Evolutionary conservation across 805 yeast genomes (phyloP), one percentile per base, ranked within the genome.

Genomic region (Cyberlindnera subsufficiens): DNA sequence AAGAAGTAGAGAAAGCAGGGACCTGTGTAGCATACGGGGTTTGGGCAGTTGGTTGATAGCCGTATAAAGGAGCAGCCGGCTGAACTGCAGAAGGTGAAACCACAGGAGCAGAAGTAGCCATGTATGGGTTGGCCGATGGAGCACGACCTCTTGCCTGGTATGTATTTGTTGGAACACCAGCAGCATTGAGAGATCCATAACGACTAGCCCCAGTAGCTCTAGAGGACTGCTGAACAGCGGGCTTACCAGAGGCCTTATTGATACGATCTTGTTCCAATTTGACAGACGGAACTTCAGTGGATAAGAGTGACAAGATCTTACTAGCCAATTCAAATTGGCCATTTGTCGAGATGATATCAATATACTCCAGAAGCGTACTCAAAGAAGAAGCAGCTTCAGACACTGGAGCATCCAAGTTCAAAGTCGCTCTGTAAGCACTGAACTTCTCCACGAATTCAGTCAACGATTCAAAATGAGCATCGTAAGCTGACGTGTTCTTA

Each of bases 271-370:
- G 86, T 56, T 87, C 96, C 35, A 75, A 60, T 42, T 73, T 77
- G 39, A 84, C 80, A 20, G 82, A 86, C 35, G 83, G 85, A 53
- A 81, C 78, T 42, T 78, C 78, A 36, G 75, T 78, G 11, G 98
- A 96, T 55, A 93, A 69, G 46, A 83, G 69, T 36, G 71, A 69
- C 58, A 91, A 72, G 51, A 86, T 78, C 51, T 73, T 76, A 44
- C 70, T 74, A 2, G 98, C 97, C 51, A 91, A 68, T 9, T 83
- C 95, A 53, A 87, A 81, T 50, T 86, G 80, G 22, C 97, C 98
- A 57, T 74, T 80, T 22, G 88, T 79, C 4, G 96, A 83, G 43
- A 89, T 80, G 46, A 84, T 68, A 51, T 78, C 80, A 37, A 95
- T 81, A 62, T 85, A 93, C 63, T 93, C 98, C 50, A 87, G 71